Base-by-base conservation (phyloP, 1,284 basidiomycete species). In the Anthracocystis panici-leucophaei region DNA sequence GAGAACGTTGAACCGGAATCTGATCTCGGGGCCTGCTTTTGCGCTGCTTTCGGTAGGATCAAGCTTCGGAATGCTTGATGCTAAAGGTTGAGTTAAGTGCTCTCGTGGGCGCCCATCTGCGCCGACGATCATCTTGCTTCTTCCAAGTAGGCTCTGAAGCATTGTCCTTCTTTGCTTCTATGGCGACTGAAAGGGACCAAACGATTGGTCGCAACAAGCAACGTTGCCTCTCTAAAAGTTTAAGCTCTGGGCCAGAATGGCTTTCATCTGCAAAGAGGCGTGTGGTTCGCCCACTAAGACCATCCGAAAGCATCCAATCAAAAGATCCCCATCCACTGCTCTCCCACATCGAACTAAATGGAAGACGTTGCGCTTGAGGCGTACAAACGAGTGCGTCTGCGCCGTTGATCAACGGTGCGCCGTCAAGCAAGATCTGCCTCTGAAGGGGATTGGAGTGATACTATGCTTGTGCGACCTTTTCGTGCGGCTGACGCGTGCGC, bases 401-500 rank as follows among this genome's bases (percentile, higher is more conserved):
- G 46, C 46, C 27, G 33, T 48, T 18, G 27, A n/a, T 14, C 18
- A 31, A n/a, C 25, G 16, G n/a, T 20, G 48, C 48, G 29, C 45
- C 12, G 5, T 16, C 16, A 16, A 14, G 5, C 23, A n/a, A 48
- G 29, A n/a, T n/a, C 18, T 27, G 27, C 33, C 33, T 33, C 14
- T 29, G 25, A 9, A 20, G 11, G 16, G 25, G 3, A 27, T n/a
- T 29, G 27, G 18, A 9, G 35, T n/a, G 46, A 46, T 21, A 42
- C 2, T 9, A 25, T 14, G 6, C 16, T 21, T 6, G 31, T 12
- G 14, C 25, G 40, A 33, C 45, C 58, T 61, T 71, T 71, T 65
- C 68, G 68, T 59, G 60, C 68, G 68, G 51, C 46, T 71, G 63
- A 71, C 68, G 68, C 68, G 68, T 71, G 54, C 49, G 20, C 27